A percentile compares a stretch with the other conserved stretches of the same genome.
These are phyloP conservation scores for Podospora australis DNA, from an alignment of 495 filamentous ascomycete species.

Conservation along the genomic window DNA sequence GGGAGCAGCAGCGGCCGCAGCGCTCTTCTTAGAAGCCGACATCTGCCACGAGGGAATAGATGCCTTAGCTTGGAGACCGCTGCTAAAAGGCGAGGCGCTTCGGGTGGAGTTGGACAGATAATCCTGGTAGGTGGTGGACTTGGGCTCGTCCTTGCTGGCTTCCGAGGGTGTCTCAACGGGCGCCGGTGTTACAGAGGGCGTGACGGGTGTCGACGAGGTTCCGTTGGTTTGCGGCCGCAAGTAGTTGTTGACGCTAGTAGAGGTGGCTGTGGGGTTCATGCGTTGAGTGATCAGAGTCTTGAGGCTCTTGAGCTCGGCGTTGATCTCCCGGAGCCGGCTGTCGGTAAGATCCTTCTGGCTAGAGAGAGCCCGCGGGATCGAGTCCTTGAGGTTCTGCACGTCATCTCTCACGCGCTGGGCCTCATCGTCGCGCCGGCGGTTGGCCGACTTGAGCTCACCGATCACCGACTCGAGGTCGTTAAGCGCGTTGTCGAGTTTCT, in stretches of 20 bases:
- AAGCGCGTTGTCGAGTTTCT: constrained; percentile 75
- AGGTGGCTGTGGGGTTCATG: constrained; percentile 49
- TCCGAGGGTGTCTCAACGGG: constrained; percentile 16
- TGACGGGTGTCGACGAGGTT: constrained; percentile 15
- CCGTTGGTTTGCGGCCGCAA: constrained; percentile 33
- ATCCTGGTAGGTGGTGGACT: constrained; percentile 31
- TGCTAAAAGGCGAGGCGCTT: constrained; percentile 29
- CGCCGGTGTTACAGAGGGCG: constrained; percentile 28
- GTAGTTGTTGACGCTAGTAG: constrained; percentile 28
- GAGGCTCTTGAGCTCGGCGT: constrained; percentile 82
- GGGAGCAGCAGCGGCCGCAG: not conserved
- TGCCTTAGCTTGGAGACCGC: constrained; percentile 44
- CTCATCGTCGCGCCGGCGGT: constrained; percentile 75
- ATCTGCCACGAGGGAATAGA: constrained; percentile 93
- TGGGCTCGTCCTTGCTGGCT: constrained; percentile 28
- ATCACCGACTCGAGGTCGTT: constrained; percentile 79
- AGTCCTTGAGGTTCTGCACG: constrained; percentile 69
- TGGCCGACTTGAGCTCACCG: constrained; percentile 68
- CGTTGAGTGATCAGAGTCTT: constrained; percentile 81
- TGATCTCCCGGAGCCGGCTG: constrained; percentile 72
- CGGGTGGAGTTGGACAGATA: constrained; percentile 25
- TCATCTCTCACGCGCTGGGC: constrained; percentile 79
- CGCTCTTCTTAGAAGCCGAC: constrained; percentile 52
- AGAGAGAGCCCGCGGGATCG: constrained; percentile 81
- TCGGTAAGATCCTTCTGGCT: constrained; percentile 82